A percentile compares a stretch with the other conserved stretches of the same genome.
Conservation (phyloP, 2,329 filamentous ascomycete genomes). For the Diatrype stigma region DNA sequence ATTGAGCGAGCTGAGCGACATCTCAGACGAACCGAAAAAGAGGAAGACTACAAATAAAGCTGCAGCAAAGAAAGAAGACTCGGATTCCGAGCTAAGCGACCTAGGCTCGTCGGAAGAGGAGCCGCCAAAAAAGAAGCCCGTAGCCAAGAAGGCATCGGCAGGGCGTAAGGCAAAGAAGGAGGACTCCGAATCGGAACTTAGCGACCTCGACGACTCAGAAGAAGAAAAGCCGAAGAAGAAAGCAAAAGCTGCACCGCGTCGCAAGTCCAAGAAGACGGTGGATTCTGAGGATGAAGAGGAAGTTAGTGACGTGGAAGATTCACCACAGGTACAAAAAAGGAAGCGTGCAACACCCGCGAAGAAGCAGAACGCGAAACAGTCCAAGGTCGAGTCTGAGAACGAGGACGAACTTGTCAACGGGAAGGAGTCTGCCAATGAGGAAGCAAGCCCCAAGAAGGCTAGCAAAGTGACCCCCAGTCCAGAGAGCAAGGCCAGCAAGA, state of each 20-base stretch:
- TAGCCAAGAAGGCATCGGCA: slow-evolving; percentile 7
- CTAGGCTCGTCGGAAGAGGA: slow-evolving; percentile 20
- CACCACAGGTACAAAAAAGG: slow-evolving; percentile 16
- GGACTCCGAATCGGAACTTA: slow-evolving; percentile 16
- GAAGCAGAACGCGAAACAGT: slow-evolving; percentile 15
- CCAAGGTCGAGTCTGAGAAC: slow-evolving; percentile 22
- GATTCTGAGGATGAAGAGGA: slow-evolving; percentile 27
- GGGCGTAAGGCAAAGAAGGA: slow-evolving; percentile 15
- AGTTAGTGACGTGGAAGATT: slow-evolving; percentile 16
- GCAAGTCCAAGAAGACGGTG: slow-evolving; percentile 23
- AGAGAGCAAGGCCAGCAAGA: slow-evolving; percentile 4
- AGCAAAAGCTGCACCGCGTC: slow-evolving; percentile 16
- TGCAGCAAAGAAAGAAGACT: slow-evolving; percentile 14
- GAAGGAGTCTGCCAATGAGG: slow-evolving; percentile 2
- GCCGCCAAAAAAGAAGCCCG: slow-evolving; percentile 8
- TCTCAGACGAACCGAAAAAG: slow-evolving; percentile 17
- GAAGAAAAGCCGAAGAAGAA: slow-evolving; percentile 13
- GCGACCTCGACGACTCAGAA: slow-evolving; percentile 18
- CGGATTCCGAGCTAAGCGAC: slow-evolving; percentile 21
- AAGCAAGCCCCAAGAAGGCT: slow-evolving; percentile 5
- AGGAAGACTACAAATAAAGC: slow-evolving; percentile 12
- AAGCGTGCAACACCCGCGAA: slow-evolving; percentile 17
- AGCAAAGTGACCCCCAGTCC: slow-evolving; percentile 2
- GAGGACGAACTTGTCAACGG: slow-evolving; percentile 16
- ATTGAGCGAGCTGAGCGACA: slow-evolving; percentile 24